Percentiles rank a stretch among this genome's conserved stretches.
phyloP scores from a whole-genome alignment of 306 rosid genomes.

The Cucumis sativus region Cucumber_9930_V3 NC_026657.2:15668501-15669000 shows the following conservation, averaged over 20 bases:
- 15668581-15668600: constrained; percentile 67
- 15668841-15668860: not conserved
- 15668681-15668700: constrained; percentile 74
- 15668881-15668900: not conserved
- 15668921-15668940: not conserved
- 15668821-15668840: constrained; percentile 35
- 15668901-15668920: not conserved
- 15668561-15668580: constrained; percentile 80
- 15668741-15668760: constrained; percentile 86
- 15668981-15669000: not conserved
- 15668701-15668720: constrained; percentile 71
- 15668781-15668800: constrained; percentile 82
- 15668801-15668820: constrained; percentile 97
- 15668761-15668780: constrained; percentile 89
- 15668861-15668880: not conserved
- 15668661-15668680: constrained; percentile 89
- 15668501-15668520: constrained; percentile 67
- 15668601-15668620: constrained; percentile 71
- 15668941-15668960: not conserved
- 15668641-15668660: constrained; percentile 78
- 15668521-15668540: constrained; percentile 95
- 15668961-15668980: not conserved
- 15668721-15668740: constrained; percentile 80
- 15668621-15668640: constrained; percentile 46
- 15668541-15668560: constrained; percentile 79